Evolutionary conservation across 805 yeast genomes (phyloP), one percentile per base, ranked within the genome.

Genomic region (Deakozyma indianensis): DNA sequence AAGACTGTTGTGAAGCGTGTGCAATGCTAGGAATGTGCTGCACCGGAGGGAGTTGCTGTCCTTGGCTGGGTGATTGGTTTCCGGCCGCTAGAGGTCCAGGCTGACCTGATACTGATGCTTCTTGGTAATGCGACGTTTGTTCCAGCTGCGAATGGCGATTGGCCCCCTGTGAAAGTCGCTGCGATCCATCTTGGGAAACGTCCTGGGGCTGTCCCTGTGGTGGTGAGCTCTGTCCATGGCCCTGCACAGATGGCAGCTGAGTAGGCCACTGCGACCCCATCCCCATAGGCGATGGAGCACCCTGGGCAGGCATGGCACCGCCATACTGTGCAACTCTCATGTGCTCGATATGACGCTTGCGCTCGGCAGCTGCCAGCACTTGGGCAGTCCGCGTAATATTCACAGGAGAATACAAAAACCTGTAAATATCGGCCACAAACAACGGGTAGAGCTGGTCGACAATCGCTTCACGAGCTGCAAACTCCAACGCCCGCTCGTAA

Each of bases 401-500:
- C 22, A 45, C 41, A 11, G 47, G 48, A 14, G 38, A 32, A 44
- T 45, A 47, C 28, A 47, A 35, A 45, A 43, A 49, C 15, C 47
- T 29, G 35, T 50, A 47, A 23, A 83, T 80, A 57, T 83, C 88
- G 47, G 83, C 73, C 28, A 83, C 90, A 59, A 81, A 79, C 41
- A 81, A 66, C 2, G 87, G 87, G 55, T 75, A 80, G 46, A 81
- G 67, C 23, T 71, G 57, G 52, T 79, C 86, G n/a, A 73, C 78
- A 47, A 81, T 81, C 25, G 82, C 79, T 57, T 84, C 94, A 45
- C 81, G 67, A 54, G 79, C 80, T 7, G 94, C 94, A 77, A 83
- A 78, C 24, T 83, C 80, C 32, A 76, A 66, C 1, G 94, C 94
- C 41, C 92, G 68, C 50, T 83, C 92, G 56, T 82, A 82, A 1